phyloP scores from a whole-genome alignment of 768 basidiomycete genomes.

The Pleurotus giganteus region DNA sequence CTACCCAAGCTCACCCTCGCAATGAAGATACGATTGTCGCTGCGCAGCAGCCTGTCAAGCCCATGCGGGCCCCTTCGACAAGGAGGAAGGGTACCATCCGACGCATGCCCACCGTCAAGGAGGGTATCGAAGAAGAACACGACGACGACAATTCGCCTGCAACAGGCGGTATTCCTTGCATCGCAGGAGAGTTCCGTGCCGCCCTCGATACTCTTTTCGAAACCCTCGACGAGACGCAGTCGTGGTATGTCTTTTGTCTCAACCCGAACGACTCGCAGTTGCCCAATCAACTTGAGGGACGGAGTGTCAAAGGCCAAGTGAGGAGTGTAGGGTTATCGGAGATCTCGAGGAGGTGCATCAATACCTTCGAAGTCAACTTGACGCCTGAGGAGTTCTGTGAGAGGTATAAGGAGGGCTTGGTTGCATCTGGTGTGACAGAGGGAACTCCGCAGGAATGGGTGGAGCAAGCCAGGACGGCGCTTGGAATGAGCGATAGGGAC shows the following conservation, averaged over 20 bases:
- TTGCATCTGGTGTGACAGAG: constrained; percentile 52
- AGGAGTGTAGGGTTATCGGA: constrained; percentile 77
- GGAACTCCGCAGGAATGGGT: constrained; percentile 60
- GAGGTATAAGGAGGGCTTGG: constrained; percentile 72
- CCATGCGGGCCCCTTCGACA: constrained; percentile 91
- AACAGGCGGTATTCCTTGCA: constrained; percentile 52
- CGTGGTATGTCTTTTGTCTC: constrained; percentile 91
- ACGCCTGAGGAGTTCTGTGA: constrained; percentile 83
- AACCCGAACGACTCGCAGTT: constrained; percentile 95
- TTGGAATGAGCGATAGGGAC: constrained; percentile 66
- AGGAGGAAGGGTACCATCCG: constrained; percentile 75
- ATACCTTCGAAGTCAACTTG: constrained; percentile 82
- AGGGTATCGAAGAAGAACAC: constrained; percentile 26
- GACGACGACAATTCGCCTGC: constrained; percentile 28
- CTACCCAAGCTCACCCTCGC: constrained; percentile 87
- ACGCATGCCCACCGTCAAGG: constrained; percentile 53
- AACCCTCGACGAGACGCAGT: constrained; percentile 84
- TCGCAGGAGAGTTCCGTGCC: constrained; percentile 85
- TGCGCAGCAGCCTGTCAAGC: constrained; percentile 90
- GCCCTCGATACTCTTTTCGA: constrained; percentile 85
- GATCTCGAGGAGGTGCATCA: constrained; percentile 64
- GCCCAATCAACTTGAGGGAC: constrained; percentile 90
- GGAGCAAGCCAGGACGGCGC: constrained; percentile 52
- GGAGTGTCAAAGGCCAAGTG: constrained; percentile 91
- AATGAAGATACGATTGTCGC: constrained; percentile 96